These are phyloP conservation scores for Coemansia sp. DNA, from an alignment of 192 early-diverging fungal species.

Conservation along the genomic window DNA sequence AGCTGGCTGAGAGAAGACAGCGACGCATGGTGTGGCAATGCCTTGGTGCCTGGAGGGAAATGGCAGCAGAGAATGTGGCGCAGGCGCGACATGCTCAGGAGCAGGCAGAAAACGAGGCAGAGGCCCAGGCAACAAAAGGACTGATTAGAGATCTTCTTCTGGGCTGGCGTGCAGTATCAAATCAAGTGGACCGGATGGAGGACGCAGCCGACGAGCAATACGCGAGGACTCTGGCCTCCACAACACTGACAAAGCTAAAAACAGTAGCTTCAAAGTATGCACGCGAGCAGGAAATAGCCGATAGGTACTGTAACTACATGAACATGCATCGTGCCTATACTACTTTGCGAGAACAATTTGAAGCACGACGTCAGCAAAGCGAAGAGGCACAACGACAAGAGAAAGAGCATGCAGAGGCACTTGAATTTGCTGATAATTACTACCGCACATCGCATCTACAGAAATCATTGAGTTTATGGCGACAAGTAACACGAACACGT, in stretches of 20 bases:
- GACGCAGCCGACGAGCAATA: slow-evolving; percentile 16
- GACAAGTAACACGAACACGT: neutral
- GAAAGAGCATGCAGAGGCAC: too few species aligned
- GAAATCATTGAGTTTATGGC: neutral
- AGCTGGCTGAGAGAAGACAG: too few species aligned
- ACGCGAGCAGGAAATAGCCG: neutral
- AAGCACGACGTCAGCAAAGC: too few species aligned
- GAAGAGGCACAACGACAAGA: too few species aligned
- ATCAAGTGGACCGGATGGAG: neutral
- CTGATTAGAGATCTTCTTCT: slow-evolving; percentile 2
- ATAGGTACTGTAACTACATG: slow-evolving; percentile 2
- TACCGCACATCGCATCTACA: too few species aligned
- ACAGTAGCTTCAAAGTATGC: neutral
- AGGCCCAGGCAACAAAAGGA: neutral
- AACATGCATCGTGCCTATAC: neutral
- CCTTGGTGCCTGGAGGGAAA: too few species aligned
- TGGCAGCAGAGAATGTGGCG: too few species aligned
- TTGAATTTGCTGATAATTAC: too few species aligned
- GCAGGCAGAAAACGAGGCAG: neutral
- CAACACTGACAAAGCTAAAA: slow-evolving; percentile 2
- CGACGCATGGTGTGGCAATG: too few species aligned
- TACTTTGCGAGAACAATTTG: too few species aligned
- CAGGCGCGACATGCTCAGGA: too few species aligned
- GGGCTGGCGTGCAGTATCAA: slow-evolving; percentile 3
- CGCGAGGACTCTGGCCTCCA: neutral